Evolutionary conservation across 768 basidiomycete genomes (phyloP).

Genomic region (Peribolospora baueri): DNA sequence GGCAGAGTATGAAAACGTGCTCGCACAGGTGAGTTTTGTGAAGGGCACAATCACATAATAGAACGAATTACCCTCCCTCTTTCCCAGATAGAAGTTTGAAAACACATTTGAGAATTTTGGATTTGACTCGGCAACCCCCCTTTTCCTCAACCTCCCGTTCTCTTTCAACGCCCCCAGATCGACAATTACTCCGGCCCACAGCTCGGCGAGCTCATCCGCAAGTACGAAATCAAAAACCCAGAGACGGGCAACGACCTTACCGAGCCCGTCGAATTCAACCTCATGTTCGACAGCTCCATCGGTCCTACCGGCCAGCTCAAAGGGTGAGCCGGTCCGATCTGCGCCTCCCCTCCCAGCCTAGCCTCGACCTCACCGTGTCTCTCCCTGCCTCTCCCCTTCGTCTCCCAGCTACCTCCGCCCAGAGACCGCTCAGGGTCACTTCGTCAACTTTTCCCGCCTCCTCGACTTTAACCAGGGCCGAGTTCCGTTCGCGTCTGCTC

Average conservation of each 20-base stretch:
- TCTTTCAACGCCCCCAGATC: constrained; percentile 27
- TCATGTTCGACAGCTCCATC: constrained; percentile 95
- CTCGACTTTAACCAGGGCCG: constrained; percentile 96
- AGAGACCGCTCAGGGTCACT: constrained; percentile 95
- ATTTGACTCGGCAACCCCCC: too few relatives aligned
- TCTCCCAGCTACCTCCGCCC: constrained; percentile 62
- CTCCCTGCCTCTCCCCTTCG: neutral
- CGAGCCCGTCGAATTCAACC: constrained; percentile 86
- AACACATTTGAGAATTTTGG: too few relatives aligned
- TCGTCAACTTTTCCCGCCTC: constrained; percentile 88
- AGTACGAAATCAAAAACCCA: constrained; percentile 60
- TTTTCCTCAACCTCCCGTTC: neutral
- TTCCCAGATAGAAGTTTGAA: too few relatives aligned
- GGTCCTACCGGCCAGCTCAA: constrained; percentile 93
- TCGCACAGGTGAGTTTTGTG: constrained; percentile 50
- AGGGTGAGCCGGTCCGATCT: constrained; percentile 31
- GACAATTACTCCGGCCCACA: constrained; percentile 83
- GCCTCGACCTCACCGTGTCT: neutral
- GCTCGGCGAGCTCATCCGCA: constrained; percentile 62
- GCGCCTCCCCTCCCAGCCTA: neutral
- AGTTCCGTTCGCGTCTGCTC: constrained; percentile 88
- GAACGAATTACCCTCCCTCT: neutral
- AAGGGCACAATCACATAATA: neutral
- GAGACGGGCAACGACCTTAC: constrained; percentile 78
- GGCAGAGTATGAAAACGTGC: constrained; percentile 48